Base-by-base conservation (phyloP, 805 yeast genomes). In the Saturnispora gosingensis region DNA sequence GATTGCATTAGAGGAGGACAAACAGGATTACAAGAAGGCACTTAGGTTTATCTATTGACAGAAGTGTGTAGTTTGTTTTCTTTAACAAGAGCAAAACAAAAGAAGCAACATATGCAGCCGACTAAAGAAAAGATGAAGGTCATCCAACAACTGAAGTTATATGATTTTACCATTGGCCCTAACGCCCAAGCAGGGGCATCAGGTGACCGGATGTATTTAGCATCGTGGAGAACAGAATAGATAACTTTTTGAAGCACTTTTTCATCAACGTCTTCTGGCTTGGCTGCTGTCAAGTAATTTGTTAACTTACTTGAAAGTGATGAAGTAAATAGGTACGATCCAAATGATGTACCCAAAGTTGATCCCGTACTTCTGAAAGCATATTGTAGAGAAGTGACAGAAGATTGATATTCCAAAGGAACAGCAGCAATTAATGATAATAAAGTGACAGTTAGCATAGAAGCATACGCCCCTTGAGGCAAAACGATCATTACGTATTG, bases 391-490 rank as follows among this genome's bases (percentile, higher is more conserved):
- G 86, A 78, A 0, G 86, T 82, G 1, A 83, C 79, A 27, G 84
- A 72, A 2, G 86, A 83, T 61, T 83, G 90, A 57, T 73, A 76
- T 52, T 81, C 78, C 38, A 72, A 65, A 2, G 88, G 88, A 9
- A 81, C 89, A 1, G 88, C 81, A 1, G 89, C 85, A 56, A 84
- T 82, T 69, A 83, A 74, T 1, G 88, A 79, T 22, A 83, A 65
- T 44, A 84, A 69, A 0, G 88, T 82, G 11, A 82, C 79, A 0
- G 89, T 83, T 56, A 84, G 72, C 65, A 82, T 71, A 2, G 78
- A 72, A 0, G 86, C 68, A 55, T 75, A 76, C 1, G 84, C 82
- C 52, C 77, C 60, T 2, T 83, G 80, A 3, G 84, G 80, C 2
- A 77, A 65, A 3, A 76, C 54, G 27, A 72, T 62, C 30, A 82